Evolutionary conservation across 805 yeast species (phyloP).

Genomic region (Kregervanrija fluxuum): DNA sequence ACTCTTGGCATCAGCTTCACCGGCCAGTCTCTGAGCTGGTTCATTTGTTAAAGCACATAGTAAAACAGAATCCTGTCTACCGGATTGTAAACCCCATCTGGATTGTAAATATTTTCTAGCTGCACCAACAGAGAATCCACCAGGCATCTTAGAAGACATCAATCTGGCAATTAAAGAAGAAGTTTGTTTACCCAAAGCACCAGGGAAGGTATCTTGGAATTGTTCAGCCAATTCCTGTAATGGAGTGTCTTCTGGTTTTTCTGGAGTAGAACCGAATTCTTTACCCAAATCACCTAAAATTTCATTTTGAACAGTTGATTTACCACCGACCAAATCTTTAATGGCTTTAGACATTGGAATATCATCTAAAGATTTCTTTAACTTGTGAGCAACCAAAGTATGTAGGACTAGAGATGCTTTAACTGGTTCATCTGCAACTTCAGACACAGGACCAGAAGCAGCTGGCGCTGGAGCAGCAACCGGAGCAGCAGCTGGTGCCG

Average conservation of each 20-base stretch:
- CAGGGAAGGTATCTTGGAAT: slow-evolving; percentile 85
- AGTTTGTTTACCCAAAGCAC: slow-evolving; percentile 90
- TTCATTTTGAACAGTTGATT: slow-evolving; percentile 97
- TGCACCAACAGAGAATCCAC: slow-evolving; percentile 90
- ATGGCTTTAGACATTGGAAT: slow-evolving; percentile 87
- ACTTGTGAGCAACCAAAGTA: slow-evolving; percentile 88
- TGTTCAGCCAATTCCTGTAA: slow-evolving; percentile 90
- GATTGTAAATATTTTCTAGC: slow-evolving; percentile 90
- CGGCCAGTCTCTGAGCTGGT: slow-evolving; percentile 81
- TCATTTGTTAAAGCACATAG: slow-evolving; percentile 79
- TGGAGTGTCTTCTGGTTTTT: slow-evolving; percentile 98
- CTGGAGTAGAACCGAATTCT: slow-evolving; percentile 97
- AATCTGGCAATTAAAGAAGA: slow-evolving; percentile 82
- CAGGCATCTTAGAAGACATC: slow-evolving; percentile 97
- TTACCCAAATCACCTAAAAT: slow-evolving; percentile 97
- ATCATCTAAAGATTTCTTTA: slow-evolving; percentile 83
- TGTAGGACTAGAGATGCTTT: slow-evolving; percentile 78
- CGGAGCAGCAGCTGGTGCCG: slow-evolving; percentile 46
- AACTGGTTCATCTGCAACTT: slow-evolving; percentile 84
- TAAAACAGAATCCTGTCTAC: slow-evolving; percentile 90
- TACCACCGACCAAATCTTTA: slow-evolving; percentile 96
- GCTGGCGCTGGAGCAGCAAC: slow-evolving; percentile 60
- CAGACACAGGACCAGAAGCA: slow-evolving; percentile 73
- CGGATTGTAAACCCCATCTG: slow-evolving; percentile 87
- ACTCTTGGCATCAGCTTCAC: slow-evolving; percentile 85